Base-by-base conservation (phyloP, 257 asterid species). In the Phtheirospermum japonicum region DNA sequence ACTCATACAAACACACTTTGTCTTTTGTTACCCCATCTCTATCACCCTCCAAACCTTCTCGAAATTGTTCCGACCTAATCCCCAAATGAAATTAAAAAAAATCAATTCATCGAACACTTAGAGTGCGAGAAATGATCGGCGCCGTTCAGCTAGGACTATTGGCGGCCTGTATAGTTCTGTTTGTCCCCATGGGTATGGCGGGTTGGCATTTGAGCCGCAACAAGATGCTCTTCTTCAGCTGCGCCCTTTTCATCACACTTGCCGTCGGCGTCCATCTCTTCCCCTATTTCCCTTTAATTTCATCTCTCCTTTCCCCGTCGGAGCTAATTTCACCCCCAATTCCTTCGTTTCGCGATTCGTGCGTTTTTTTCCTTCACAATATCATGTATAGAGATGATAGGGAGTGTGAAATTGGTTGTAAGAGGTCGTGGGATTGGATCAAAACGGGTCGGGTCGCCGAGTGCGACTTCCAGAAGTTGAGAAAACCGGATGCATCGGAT, bases 121-220 rank as follows among this genome's bases (percentile, higher is more conserved):
- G 64, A 43, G 65, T 56, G 77, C 62, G n/a, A 56, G 26, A 56
- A 31, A 56, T 56, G 99, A 69, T 81, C 18, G 97, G 97, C 70
- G 90, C 87, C 75, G 88, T 89, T 85, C 95, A 85, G 61, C 76
- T 89, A 26, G 96, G 95, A 43, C 64, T 87, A 52, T 76, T 89
- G 76, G 97, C 97, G 61, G 99, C 96, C 75, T 87, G 89, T 31
- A 36, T 93, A 42, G 97, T 93, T 33, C 73, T 93, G 5, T 93
- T 89, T 48, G 96, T 93, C 37, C 97, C 99, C 20, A 76, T 93
- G 85, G 96, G 90, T 40, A 87, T 93, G 97, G 97, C 99, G 50
- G 99, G 99, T 39, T 89, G 96, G 96, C 97, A 87, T 75, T 73
- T 93, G 74, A 93, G 97, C 73, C 95, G 99, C 31, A 93, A 89